A percentile compares a stretch with the other conserved stretches of the same genome.
phyloP scores from a whole-genome alignment of 805 yeast genomes.

The Candida nonsorbophila region DNA sequence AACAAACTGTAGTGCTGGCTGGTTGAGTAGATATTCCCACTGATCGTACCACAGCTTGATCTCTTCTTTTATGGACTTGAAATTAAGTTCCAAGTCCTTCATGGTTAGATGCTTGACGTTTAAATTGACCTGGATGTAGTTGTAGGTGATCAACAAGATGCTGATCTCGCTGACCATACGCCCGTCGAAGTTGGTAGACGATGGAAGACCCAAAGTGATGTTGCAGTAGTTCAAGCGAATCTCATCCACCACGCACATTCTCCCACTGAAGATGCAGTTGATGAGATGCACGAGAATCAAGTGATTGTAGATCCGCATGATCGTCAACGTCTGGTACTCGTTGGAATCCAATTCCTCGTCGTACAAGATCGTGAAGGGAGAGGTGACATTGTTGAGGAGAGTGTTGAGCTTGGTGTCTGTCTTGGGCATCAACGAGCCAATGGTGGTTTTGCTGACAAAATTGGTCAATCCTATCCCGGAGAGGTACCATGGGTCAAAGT shows the following conservation, averaged over 20 bases:
- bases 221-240: constrained; percentile 54
- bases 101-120: constrained; percentile 10
- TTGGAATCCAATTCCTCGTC: constrained; percentile 27
- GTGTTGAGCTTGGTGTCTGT: constrained; percentile 1
- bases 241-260: constrained; percentile 59
- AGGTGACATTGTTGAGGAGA: constrained; percentile 4
- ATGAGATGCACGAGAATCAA: constrained; percentile 61
- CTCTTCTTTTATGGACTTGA: constrained; percentile 39
- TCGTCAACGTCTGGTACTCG: constrained; percentile 49
- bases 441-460: constrained; percentile 48
- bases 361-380: constrained; percentile 24
- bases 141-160: constrained; percentile 53
- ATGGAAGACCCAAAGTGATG: constrained; percentile 48
- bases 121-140: constrained; percentile 42
- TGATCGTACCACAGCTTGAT: constrained; percentile 58
- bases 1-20: constrained; percentile 69
- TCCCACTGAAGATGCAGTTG: constrained; percentile 61
- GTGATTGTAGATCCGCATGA: constrained; percentile 68
- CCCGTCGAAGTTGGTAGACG: constrained; percentile 77
- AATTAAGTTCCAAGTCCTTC: constrained; percentile 18
- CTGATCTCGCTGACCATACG: constrained; percentile 74
- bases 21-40: constrained; percentile 66
- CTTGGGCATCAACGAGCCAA: constrained; percentile 31
- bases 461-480: constrained; percentile 63
- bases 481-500: constrained; percentile 66